Conservation (phyloP, 192 early-diverging fungal genomes). For the Glomus cerebriforme region DNA sequence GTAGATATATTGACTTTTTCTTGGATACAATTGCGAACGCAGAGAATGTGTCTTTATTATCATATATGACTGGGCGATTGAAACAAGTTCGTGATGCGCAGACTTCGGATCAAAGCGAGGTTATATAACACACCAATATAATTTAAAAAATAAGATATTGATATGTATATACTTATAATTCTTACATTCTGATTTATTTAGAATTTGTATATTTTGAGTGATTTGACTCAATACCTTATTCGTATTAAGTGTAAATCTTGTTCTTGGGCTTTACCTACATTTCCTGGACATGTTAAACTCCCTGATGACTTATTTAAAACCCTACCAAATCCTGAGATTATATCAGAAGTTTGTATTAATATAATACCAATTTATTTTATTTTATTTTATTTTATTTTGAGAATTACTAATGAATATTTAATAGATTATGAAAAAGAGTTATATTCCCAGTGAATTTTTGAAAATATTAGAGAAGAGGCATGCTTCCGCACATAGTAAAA, state of each 20-base stretch:
- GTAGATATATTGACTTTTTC: constrained; percentile 84
- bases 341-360: constrained; percentile 39
- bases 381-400: no score
- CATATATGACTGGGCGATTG: constrained; percentile 68
- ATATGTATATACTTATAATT: background rate
- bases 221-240: constrained; percentile 80
- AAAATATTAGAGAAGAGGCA: constrained; percentile 24
- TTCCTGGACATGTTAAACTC: constrained; percentile 69
- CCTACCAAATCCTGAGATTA: constrained; percentile 41
- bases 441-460: constrained; percentile 26
- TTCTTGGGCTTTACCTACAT: constrained; percentile 81
- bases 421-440: constrained; percentile 24
- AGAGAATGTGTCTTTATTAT: constrained; percentile 86
- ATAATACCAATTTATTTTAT: background rate
- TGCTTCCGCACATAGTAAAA: background rate
- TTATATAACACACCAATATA: constrained; percentile 30
- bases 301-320: constrained; percentile 68
- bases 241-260: constrained; percentile 70
- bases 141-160: background rate
- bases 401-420: background rate
- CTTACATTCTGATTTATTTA: constrained; percentile 15
- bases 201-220: constrained; percentile 82
- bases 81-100: constrained; percentile 73
- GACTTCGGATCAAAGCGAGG: constrained; percentile 47
- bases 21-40: constrained; percentile 72